These are phyloP conservation scores for Candida sanyiensis DNA, from an alignment of 805 yeast species.

Conservation along the genomic window DNA sequence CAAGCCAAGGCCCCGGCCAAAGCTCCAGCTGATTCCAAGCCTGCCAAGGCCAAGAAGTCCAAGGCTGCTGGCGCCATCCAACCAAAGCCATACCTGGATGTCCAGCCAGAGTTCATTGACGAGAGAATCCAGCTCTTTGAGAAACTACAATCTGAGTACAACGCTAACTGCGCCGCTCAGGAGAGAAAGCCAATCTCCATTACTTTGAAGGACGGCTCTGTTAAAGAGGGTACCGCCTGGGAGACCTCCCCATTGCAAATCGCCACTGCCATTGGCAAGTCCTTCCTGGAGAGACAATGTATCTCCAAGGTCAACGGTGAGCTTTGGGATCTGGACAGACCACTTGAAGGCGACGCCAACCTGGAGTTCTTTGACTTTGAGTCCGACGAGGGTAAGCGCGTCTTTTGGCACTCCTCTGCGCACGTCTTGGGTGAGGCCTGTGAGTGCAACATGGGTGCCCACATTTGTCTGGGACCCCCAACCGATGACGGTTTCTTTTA, in stretches of 20 bases:
- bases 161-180: slow-evolving; percentile 61
- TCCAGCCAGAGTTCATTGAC: slow-evolving; percentile 80
- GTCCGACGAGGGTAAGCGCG: slow-evolving; percentile 88
- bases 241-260: slow-evolving; percentile 88
- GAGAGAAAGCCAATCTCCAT: slow-evolving; percentile 62
- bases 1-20: slow-evolving; percentile 13
- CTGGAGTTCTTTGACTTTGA: slow-evolving; percentile 88
- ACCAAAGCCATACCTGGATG: slow-evolving; percentile 48
- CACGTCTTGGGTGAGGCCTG: slow-evolving; percentile 97
- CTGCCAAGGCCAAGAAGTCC: slow-evolving; percentile 38
- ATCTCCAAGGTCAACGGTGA: slow-evolving; percentile 86
- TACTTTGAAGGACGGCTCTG: slow-evolving; percentile 81
- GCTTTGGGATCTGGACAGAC: slow-evolving; percentile 94
- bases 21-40: slow-evolving; percentile 21
- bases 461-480: slow-evolving; percentile 92
- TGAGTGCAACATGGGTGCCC: slow-evolving; percentile 94
- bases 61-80: slow-evolving; percentile 31
- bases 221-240: slow-evolving; percentile 74
- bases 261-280: slow-evolving; percentile 78
- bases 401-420: slow-evolving; percentile 98
- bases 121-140: slow-evolving; percentile 77
- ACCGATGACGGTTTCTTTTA: slow-evolving; percentile 97
- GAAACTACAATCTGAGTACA: slow-evolving; percentile 69
- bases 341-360: slow-evolving; percentile 64
- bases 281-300: slow-evolving; percentile 83